Percentiles rank a stretch among this genome's conserved stretches.
phyloP scores from a whole-genome alignment of 495 filamentous ascomycete genomes.

The Penicillium lividum region DNA sequence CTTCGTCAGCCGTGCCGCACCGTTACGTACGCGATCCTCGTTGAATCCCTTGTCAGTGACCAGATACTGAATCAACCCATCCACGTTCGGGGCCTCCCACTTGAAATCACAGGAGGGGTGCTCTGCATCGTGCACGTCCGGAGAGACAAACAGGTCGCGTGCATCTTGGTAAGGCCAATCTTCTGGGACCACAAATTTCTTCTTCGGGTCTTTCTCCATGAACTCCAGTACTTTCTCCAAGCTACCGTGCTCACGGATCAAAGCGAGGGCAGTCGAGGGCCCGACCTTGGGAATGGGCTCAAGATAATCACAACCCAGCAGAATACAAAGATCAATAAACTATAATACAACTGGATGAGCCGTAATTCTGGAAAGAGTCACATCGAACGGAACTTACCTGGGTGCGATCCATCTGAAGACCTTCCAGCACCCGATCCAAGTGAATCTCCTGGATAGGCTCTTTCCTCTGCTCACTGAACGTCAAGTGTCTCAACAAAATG shows the following conservation, averaged over 20 bases:
- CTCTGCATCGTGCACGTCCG: constrained; percentile 83
- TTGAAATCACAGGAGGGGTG: constrained; percentile 92
- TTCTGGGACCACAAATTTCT: constrained; percentile 80
- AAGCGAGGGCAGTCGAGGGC: constrained; percentile 82
- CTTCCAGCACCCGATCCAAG: constrained; percentile 77
- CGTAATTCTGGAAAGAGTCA: neutral
- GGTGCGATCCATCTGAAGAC: constrained; percentile 79
- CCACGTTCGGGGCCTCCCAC: constrained; percentile 90
- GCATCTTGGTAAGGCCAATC: constrained; percentile 95
- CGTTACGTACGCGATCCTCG: constrained; percentile 84
- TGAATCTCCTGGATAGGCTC: constrained; percentile 97
- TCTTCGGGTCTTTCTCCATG: constrained; percentile 72
- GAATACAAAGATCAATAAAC: constrained; percentile 98
- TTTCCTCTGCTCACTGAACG: constrained; percentile 95
- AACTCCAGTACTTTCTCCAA: constrained; percentile 83
- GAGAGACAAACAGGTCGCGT: constrained; percentile 84
- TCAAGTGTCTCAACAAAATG: constrained; percentile 88
- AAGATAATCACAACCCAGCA: constrained; percentile 96
- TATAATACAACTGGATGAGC: constrained; percentile 30
- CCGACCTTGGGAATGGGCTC: constrained; percentile 95
- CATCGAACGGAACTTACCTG: constrained; percentile 55
- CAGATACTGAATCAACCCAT: constrained; percentile 84
- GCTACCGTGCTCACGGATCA: constrained; percentile 86
- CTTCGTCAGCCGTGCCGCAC: constrained; percentile 75
- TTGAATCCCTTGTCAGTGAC: constrained; percentile 95